phyloP scores from a whole-genome alignment of 1,284 basidiomycete species.

The Cryptococcus wingfieldii region DNA sequence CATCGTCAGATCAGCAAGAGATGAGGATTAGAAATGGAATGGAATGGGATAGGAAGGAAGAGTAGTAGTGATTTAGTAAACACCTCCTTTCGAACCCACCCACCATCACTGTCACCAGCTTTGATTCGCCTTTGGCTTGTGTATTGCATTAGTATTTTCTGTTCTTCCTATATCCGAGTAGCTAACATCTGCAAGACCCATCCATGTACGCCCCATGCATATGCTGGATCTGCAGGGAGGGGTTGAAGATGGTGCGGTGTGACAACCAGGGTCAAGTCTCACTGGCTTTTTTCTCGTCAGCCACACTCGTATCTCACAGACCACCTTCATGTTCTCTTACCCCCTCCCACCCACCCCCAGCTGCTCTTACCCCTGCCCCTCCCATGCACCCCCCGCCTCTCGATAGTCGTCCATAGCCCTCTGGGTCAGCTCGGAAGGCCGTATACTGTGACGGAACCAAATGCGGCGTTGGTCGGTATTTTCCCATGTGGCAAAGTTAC shows the following conservation, averaged over 20 bases:
- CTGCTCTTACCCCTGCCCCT: not conserved
- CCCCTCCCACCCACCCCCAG: not conserved
- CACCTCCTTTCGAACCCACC: too few species aligned
- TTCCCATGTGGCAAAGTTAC: not conserved
- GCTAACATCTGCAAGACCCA: too few species aligned
- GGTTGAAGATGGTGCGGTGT: too few species aligned
- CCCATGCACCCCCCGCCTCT: not conserved
- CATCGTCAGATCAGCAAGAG: not conserved
- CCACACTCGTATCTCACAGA: not conserved
- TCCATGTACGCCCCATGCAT: too few species aligned
- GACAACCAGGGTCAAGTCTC: too few species aligned
- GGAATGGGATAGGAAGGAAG: not conserved
- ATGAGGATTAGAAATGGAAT: not conserved
- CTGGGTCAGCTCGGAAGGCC: not conserved
- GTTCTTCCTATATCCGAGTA: too few species aligned
- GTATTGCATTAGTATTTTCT: too few species aligned
- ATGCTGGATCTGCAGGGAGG: not conserved
- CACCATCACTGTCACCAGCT: too few species aligned
- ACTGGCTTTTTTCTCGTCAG: not conserved
- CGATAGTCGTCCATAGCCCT: not conserved
- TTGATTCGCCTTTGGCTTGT: too few species aligned
- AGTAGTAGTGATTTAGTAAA: too few species aligned
- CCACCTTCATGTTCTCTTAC: too few species aligned
- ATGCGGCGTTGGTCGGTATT: not conserved
- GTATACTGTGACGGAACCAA: not conserved